Conservation (phyloP, 2,329 filamentous ascomycete species). For the Diaporthe vaccinii region DNA sequence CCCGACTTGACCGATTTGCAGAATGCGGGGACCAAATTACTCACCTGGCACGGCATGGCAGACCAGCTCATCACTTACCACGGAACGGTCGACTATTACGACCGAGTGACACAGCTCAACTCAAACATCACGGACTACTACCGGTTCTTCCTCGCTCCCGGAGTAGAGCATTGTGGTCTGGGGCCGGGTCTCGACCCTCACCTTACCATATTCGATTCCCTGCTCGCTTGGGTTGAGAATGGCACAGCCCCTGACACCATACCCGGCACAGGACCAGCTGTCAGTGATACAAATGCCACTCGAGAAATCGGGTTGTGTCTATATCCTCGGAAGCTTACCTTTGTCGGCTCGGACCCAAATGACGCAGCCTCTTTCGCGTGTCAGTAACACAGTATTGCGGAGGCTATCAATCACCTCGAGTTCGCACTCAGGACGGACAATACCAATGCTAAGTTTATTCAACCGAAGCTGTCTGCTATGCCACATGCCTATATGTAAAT, state of each 20-base stretch:
- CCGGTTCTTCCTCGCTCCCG: constrained; percentile 63
- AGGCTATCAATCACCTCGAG: neutral
- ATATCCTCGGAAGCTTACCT: constrained; percentile 22
- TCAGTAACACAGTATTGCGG: neutral
- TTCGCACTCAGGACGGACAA: fast-evolving
- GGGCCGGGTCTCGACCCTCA: constrained; percentile 49
- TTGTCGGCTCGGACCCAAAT: constrained; percentile 26
- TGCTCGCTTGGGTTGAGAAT: constrained; percentile 45
- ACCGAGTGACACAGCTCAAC: constrained; percentile 54
- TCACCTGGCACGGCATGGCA: constrained; percentile 58
- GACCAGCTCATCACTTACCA: constrained; percentile 53
- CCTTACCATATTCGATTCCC: constrained; percentile 47
- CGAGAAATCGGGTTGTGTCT: constrained; percentile 16
- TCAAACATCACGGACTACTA: constrained; percentile 61
- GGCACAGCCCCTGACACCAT: constrained; percentile 38
- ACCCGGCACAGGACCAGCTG: constrained; percentile 38
- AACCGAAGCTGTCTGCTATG: too few relatives aligned
- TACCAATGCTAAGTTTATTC: too few relatives aligned
- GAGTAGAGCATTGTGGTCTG: constrained; percentile 63
- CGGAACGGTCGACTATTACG: constrained; percentile 51
- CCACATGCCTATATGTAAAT: too few relatives aligned
- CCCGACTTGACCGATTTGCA: constrained; percentile 47
- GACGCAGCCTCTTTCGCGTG: constrained; percentile 5
- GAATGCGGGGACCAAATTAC: constrained; percentile 54
- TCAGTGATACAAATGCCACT: neutral